Base-by-base conservation (phyloP, 768 basidiomycete species). In the Scleroderma bovista region DNA sequence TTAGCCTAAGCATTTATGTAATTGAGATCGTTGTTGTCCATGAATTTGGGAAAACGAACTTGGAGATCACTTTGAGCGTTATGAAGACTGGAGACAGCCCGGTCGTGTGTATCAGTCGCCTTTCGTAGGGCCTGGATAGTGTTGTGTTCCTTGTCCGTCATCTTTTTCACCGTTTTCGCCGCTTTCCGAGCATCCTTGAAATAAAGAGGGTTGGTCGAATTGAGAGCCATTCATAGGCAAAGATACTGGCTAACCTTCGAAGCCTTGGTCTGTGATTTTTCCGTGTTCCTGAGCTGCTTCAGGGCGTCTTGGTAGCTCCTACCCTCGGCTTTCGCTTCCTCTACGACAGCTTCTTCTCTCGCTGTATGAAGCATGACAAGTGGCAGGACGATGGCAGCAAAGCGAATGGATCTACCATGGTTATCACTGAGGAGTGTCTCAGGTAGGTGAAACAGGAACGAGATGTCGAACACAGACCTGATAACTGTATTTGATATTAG, bases 291-390 rank as follows among this genome's bases (percentile, higher is more conserved):
- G 29, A 86, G 67, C 44, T 81, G 78, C 58, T 79, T 81, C 53
- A 81, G 53, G 31, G 77, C 72, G 41, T 75, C 72, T 60, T 80
- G 72, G 56, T 86, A 61, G 29, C 64, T 65, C 42, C 66, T 71
- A 47, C 77, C 70, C 60, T 82, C 81, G 22, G 70, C 66, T 56
- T 76, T 78, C 16, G 75, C 75, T 55, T 84, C 82, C 46, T 71
- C 71, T 4, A 67, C 56, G 32, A 80, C 63, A 16, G 65, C 62
- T 48, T 74, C 77, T 59, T 81, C 77, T 43, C 71, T 49, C 57
- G 70, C 64, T 57, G 58, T 59, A 23, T 47, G 6, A 42, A 57
- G 54, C 69, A 72, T 67, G 50, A 46, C 50, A 46, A 36, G 54
- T 43, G 34, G 23, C 44, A 51, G 4, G 12, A 36, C 6, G 34